These are phyloP conservation scores for Sporisorium graminicola DNA, from an alignment of 1,284 basidiomycete genomes.

Conservation along the genomic window DNA sequence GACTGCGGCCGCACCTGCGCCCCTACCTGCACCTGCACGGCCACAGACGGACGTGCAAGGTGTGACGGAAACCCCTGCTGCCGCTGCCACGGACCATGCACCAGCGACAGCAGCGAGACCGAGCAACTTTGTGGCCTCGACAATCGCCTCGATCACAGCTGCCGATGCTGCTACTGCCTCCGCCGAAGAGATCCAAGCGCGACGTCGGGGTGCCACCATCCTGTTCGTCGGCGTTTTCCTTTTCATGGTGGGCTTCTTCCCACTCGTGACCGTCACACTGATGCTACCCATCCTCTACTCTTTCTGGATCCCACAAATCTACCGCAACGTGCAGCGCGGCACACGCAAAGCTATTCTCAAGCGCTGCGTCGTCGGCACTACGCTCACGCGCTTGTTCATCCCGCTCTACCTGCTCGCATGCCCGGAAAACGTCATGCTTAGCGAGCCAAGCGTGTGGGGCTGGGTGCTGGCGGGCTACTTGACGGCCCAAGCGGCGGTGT, in stretches of 20 bases:
- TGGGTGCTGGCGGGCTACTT: constrained; percentile 77
- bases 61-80: background rate
- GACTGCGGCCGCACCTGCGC: constrained; percentile 12
- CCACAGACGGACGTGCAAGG: background rate
- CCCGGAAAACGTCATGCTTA: constrained; percentile 85
- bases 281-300: constrained; percentile 81
- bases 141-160: constrained; percentile 3
- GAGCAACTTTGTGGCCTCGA: background rate
- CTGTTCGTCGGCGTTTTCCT: constrained; percentile 23
- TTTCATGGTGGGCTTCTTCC: constrained; percentile 36
- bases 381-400: constrained; percentile 78
- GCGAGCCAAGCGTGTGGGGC: constrained; percentile 80
- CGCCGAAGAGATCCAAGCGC: constrained; percentile 16
- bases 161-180: constrained; percentile 10
- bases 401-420: constrained; percentile 83
- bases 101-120: background rate
- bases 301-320: constrained; percentile 85
- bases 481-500: constrained; percentile 76
- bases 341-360: constrained; percentile 78
- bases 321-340: constrained; percentile 79
- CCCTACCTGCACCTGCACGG: constrained; percentile 14
- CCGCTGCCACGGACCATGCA: constrained; percentile 3
- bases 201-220: constrained; percentile 21
- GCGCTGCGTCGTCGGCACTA: constrained; percentile 83
- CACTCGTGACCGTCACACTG: constrained; percentile 61